These are phyloP conservation scores for Sequoia sempervirens DNA, from an alignment of 75 land plant species.

Conservation along the genomic window DNA sequence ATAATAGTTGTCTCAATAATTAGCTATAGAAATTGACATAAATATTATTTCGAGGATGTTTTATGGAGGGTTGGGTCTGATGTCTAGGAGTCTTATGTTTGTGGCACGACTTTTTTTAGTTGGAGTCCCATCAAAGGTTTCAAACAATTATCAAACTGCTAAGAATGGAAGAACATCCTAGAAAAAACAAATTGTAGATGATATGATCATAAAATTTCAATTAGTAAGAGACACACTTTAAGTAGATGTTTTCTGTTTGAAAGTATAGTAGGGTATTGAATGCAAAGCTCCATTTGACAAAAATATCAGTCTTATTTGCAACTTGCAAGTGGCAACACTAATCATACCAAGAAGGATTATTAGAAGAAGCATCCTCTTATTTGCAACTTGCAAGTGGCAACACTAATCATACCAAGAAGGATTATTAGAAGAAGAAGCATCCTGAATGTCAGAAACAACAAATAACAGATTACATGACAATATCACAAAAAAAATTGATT, in stretches of 20 bases:
- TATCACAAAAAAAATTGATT: neutral
- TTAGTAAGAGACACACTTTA: no score
- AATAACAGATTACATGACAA: neutral
- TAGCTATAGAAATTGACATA: neutral
- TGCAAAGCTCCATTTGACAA: neutral
- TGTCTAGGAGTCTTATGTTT: neutral
- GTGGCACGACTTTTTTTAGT: neutral
- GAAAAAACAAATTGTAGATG: no score
- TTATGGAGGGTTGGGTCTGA: neutral
- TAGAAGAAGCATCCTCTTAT: no score
- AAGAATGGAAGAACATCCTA: neutral
- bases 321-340: neutral
- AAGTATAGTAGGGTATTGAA: neutral
- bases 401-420: no score
- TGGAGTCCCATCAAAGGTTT: neutral
- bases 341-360: neutral
- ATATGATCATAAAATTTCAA: neutral
- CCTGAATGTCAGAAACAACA: no score
- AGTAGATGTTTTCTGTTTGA: no score
- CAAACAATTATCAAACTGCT: no score
- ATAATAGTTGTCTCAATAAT: neutral
- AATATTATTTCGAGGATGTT: no score
- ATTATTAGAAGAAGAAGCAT: no score
- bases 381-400: no score
- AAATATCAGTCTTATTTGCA: neutral